These are phyloP conservation scores for Arthrobotrys conoides DNA, from an alignment of 2,329 filamentous ascomycete species.

Conservation along the genomic window DNA sequence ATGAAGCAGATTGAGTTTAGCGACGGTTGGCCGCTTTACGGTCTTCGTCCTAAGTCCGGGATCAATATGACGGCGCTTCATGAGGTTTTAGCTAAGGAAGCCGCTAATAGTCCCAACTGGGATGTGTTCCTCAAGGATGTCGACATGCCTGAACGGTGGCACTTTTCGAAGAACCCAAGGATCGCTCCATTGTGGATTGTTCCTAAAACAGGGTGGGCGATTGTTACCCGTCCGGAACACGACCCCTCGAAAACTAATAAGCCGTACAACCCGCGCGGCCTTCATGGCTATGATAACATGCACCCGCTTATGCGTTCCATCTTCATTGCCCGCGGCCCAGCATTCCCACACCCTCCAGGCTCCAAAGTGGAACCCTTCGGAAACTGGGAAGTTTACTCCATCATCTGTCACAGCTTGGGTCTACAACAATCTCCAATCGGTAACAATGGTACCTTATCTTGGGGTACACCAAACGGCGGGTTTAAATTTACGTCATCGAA, in stretches of 20 bases:
- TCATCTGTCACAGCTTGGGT: constrained; percentile 88
- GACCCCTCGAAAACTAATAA: constrained; percentile 75
- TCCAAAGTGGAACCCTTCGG: constrained; percentile 85
- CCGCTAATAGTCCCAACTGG: constrained; percentile 76
- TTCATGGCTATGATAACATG: constrained; percentile 96
- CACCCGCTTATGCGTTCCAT: constrained; percentile 97
- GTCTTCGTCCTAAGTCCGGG: constrained; percentile 79
- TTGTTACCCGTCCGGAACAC: constrained; percentile 85
- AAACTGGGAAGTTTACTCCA: constrained; percentile 90
- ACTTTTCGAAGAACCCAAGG: constrained; percentile 87
- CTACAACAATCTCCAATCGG: constrained; percentile 75
- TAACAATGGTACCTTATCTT: constrained; percentile 85
- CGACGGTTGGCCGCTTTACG: constrained; percentile 95
- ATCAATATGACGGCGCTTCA: constrained; percentile 78
- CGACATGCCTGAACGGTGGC: constrained; percentile 92
- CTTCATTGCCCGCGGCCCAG: constrained; percentile 90
- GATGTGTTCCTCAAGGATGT: constrained; percentile 89
- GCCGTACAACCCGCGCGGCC: constrained; percentile 81
- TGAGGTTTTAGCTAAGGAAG: constrained; percentile 67
- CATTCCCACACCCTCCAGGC: constrained; percentile 87
- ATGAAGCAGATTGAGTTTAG: constrained; percentile 81
- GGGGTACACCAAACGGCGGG: constrained; percentile 52
- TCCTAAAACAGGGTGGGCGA: constrained; percentile 91
- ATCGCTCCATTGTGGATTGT: constrained; percentile 97
- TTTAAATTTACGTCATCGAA: constrained; percentile 44